A percentile compares a stretch with the other conserved stretches of the same genome.
These are phyloP conservation scores for Umbelopsis isabellina DNA, from an alignment of 192 early-diverging fungal genomes.

Conservation along the genomic window DNA sequence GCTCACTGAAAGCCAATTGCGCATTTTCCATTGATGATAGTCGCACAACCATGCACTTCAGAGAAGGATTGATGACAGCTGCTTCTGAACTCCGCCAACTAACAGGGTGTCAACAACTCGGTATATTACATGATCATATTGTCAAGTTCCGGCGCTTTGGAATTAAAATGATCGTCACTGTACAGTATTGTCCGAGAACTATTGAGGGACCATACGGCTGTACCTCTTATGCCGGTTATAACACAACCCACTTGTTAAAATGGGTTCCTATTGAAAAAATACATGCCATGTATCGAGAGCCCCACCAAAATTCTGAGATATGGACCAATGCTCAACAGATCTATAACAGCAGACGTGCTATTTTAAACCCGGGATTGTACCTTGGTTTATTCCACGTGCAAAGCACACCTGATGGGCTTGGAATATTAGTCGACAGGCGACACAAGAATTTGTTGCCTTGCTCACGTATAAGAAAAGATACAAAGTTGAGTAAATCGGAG, in stretches of 20 bases:
- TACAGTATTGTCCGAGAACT: constrained; percentile 42
- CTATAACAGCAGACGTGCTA: constrained; percentile 4
- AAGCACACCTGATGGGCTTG: constrained; percentile 46
- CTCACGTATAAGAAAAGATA: constrained; percentile 43
- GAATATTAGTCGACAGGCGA: constrained; percentile 45
- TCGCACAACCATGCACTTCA: constrained; percentile 20
- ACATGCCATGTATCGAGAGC: constrained; percentile 26
- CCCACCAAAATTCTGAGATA: constrained; percentile 36
- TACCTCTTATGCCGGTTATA: constrained; percentile 32
- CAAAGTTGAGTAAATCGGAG: constrained; percentile 36
- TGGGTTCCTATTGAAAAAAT: constrained; percentile 45
- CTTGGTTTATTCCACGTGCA: constrained; percentile 52
- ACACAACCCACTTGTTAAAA: constrained; percentile 30
- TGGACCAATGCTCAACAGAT: constrained; percentile 29
- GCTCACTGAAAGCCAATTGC: neutral
- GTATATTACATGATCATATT: constrained; percentile 45
- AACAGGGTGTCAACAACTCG: constrained; percentile 29
- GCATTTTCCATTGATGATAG: constrained; percentile 1
- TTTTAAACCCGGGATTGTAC: constrained; percentile 43
- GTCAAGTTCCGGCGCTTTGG: constrained; percentile 37
- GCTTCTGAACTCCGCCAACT: constrained; percentile 32
- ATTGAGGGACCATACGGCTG: constrained; percentile 37
- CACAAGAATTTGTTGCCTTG: constrained; percentile 51
- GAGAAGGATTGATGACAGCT: constrained; percentile 30
- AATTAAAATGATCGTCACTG: constrained; percentile 47